Evolutionary conservation across 2,329 filamentous ascomycete species (phyloP).

Genomic region (Aspergillus calidoustus): DNA sequence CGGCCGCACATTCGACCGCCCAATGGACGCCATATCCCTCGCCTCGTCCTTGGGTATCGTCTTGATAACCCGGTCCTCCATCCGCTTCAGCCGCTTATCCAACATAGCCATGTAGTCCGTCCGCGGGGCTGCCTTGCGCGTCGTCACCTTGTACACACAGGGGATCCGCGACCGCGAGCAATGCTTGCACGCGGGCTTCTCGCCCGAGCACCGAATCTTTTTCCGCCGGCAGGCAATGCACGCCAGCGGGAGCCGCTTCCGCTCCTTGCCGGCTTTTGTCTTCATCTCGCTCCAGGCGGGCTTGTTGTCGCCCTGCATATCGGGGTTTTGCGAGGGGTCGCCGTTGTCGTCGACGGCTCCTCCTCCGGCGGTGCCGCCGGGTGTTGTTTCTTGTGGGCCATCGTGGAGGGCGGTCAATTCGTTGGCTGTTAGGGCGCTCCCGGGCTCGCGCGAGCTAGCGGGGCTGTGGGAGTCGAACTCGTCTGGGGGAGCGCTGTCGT

Average conservation of each 20-base stretch:
- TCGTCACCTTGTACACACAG: conserved; percentile 97
- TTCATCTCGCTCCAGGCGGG: conserved; percentile 81
- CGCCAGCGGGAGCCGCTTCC: conserved; percentile 87
- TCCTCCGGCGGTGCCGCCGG: not conserved
- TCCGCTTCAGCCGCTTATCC: conserved; percentile 91
- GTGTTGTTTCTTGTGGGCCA: conserved; percentile 23
- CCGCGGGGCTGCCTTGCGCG: conserved; percentile 87
- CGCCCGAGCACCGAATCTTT: conserved; percentile 96
- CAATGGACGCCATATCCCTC: conserved; percentile 68
- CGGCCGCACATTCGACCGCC: conserved; percentile 83
- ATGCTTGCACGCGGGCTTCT: conserved; percentile 97
- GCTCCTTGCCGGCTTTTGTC: conserved; percentile 92
- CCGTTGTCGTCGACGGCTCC: conserved; percentile 24
- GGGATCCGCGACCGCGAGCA: conserved; percentile 90
- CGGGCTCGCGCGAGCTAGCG: conserved; percentile 42
- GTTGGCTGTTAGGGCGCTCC: conserved; percentile 30
- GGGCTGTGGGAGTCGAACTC: conserved; percentile 42
- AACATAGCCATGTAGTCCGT: conserved; percentile 99
- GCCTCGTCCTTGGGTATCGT: conserved; percentile 87
- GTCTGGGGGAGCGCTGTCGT: conserved; percentile 34
- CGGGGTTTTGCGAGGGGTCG: conserved; percentile 27
- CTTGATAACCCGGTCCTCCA: conserved; percentile 98
- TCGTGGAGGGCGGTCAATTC: conserved; percentile 30
- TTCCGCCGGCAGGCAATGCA: conserved; percentile 96
- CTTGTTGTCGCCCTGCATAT: conserved; percentile 57